Percentiles rank a stretch among this genome's conserved stretches.
These are phyloP conservation scores for Microthyrium microscopicum DNA, from an alignment of 2,329 filamentous ascomycete genomes.

Conservation along the genomic window DNA sequence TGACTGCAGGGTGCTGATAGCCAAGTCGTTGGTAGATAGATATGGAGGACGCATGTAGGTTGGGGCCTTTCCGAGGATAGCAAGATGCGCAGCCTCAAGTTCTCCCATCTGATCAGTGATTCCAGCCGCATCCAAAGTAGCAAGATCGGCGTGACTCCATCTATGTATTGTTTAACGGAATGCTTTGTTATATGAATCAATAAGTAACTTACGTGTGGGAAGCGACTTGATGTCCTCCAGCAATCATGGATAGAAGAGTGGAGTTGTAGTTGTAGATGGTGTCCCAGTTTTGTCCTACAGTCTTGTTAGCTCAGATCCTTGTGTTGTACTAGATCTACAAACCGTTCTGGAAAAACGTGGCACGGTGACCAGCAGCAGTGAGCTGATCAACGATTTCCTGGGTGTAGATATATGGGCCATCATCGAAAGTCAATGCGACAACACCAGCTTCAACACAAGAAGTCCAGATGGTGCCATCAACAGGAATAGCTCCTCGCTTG, in stretches of 20 bases:
- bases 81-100: slow-evolving; percentile 18
- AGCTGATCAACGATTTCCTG: slow-evolving; percentile 34
- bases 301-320: too few species aligned
- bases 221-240: slow-evolving; percentile 20
- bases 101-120: slow-evolving; percentile 18
- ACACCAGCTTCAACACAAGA: slow-evolving; percentile 16
- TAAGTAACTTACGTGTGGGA: slow-evolving; percentile 14
- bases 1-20: slow-evolving; percentile 18
- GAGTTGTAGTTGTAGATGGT: slow-evolving; percentile 19
- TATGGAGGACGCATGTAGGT: slow-evolving; percentile 23
- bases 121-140: slow-evolving; percentile 15
- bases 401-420: slow-evolving; percentile 36
- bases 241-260: slow-evolving; percentile 18
- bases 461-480: neutral
- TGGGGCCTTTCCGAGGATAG: slow-evolving; percentile 20
- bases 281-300: slow-evolving; percentile 11
- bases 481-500: too few species aligned
- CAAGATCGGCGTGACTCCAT: slow-evolving; percentile 20
- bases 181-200: neutral
- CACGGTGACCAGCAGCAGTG: slow-evolving; percentile 31
- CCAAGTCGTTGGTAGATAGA: slow-evolving; percentile 17
- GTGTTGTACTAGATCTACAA: too few species aligned
- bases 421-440: slow-evolving; percentile 37
- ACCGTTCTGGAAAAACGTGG: slow-evolving; percentile 40
- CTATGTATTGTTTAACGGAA: neutral